Conservation (phyloP, 2,329 filamentous ascomycete species). For the Xylariaceae sp. region DNA sequence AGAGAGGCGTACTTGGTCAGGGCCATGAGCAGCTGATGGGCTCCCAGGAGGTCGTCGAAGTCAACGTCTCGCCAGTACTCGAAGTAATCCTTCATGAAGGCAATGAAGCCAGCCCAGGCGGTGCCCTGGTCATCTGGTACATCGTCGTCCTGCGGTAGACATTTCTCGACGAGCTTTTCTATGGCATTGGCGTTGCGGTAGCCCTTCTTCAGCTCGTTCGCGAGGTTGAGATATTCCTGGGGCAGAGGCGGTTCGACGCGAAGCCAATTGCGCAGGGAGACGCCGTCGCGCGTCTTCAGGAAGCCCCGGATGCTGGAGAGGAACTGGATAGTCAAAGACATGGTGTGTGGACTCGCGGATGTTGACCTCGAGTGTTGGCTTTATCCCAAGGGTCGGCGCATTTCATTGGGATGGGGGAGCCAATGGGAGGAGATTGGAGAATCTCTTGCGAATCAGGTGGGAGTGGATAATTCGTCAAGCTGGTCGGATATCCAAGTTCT, state of each 20-base stretch:
- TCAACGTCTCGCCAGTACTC: constrained; percentile 76
- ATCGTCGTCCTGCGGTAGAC: constrained; percentile 60
- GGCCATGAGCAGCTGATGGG: constrained; percentile 68
- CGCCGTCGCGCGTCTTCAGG: constrained; percentile 59
- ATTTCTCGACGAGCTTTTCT: constrained; percentile 57
- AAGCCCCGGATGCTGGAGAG: constrained; percentile 58
- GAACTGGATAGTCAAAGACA: constrained; percentile 64
- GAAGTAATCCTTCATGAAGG: constrained; percentile 77
- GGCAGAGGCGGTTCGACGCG: constrained; percentile 68
- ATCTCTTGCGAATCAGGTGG: neutral
- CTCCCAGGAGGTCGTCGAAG: constrained; percentile 65
- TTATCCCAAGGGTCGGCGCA: constrained; percentile 5
- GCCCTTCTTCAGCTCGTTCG: constrained; percentile 56
- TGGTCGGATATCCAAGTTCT: too few species aligned
- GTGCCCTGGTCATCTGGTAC: constrained; percentile 59
- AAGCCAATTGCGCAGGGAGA: constrained; percentile 62
- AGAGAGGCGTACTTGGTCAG: constrained; percentile 58
- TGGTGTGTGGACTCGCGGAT: constrained; percentile 31
- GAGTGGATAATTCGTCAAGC: neutral
- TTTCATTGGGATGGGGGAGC: constrained; percentile 5
- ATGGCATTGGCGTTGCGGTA: constrained; percentile 53
- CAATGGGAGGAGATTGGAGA: neutral
- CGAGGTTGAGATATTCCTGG: constrained; percentile 62
- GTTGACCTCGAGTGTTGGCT: constrained; percentile 4
- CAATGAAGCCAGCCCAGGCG: constrained; percentile 69